Evolutionary conservation across 2,329 filamentous ascomycete genomes (phyloP), one percentile per base, ranked within the genome.

Genomic region (Aspergillus clavatus): DNA sequence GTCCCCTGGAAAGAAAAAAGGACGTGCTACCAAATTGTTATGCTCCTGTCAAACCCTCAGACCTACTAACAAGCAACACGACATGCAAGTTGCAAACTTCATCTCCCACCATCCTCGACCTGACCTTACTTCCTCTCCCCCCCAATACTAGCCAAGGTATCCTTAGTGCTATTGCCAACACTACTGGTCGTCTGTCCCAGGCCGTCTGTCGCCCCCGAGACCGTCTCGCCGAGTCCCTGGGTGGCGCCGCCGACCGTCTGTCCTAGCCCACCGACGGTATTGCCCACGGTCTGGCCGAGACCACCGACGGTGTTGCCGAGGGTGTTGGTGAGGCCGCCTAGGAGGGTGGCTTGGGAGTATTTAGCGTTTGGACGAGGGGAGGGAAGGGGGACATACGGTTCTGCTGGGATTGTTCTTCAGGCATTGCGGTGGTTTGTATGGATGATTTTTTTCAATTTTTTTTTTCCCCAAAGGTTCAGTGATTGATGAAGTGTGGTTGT

Each of bases 231-330:
- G 14, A 65, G 26, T 2, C 59, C 60, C 38, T 66, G 51, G 3
- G 56, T 60, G 1, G 62, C 55, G 7, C 57, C 58, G 3, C 56
- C 58, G 3, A 62, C 55, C 0, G 60, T 61, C 19, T 56, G 38
- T 7, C 61, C 61, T 24, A 63, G 37, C 1, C 58, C 58, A 14
- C 63, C 55, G 18, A 65, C 66, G 42, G 61, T 59, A 40, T 60
- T 57, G 26, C 65, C 65, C 8, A 66, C 63, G 3, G 65, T 67
- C 42, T 58, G 59, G 14, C 63, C 62, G 4, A 67, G 44, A 16
- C 62, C 59, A 8, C 58, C 50, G 16, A 64, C 58, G 4, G 55
- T 48, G 23, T 23, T 37, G 29, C 63, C 62, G 2, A 62, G 40
- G 2, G 63, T 65, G 50, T 59, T 59, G 31, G 62, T 63, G 8